phyloP scores from a whole-genome alignment of 805 yeast genomes.

The Phaffomyces thermotolerans region DNA sequence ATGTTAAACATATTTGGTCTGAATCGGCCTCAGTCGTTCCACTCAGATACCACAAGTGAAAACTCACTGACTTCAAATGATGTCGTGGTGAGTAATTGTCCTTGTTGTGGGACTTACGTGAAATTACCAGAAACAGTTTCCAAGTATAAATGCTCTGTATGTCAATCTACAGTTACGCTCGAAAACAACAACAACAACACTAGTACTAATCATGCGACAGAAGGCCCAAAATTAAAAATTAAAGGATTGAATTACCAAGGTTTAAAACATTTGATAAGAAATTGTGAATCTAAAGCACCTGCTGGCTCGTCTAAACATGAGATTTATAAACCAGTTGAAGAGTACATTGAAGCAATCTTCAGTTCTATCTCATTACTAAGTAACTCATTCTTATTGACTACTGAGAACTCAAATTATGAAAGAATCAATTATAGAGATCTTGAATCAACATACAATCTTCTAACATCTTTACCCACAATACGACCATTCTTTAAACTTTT shows the following conservation, averaged over 20 bases:
- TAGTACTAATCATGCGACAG: too few relatives aligned
- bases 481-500: conserved; percentile 54
- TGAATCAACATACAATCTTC: conserved; percentile 35
- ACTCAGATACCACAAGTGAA: conserved; percentile 4
- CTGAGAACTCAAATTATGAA: conserved; percentile 18
- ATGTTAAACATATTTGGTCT: conserved; percentile 3
- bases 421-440: conserved; percentile 46
- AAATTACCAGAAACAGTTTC: conserved; percentile 29
- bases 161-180: conserved; percentile 42
- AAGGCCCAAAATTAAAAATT: background rate
- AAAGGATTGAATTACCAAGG: conserved; percentile 1
- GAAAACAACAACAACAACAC: conserved; percentile 1
- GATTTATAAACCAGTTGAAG: conserved; percentile 44
- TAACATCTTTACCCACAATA: conserved; percentile 49
- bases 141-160: conserved; percentile 53
- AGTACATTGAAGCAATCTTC: conserved; percentile 40
- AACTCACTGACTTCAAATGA: conserved; percentile 3
- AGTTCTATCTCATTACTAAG: conserved; percentile 42
- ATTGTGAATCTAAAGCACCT: conserved; percentile 3
- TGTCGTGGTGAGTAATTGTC: conserved; percentile 24
- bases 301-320: conserved; percentile 14
- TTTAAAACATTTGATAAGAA: conserved; percentile 2
- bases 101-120: conserved; percentile 41
- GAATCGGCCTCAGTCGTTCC: background rate
- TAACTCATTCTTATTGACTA: conserved; percentile 40